Conservation (phyloP, 208 protist genomes). For the Sergeia podlipaevii region DNA sequence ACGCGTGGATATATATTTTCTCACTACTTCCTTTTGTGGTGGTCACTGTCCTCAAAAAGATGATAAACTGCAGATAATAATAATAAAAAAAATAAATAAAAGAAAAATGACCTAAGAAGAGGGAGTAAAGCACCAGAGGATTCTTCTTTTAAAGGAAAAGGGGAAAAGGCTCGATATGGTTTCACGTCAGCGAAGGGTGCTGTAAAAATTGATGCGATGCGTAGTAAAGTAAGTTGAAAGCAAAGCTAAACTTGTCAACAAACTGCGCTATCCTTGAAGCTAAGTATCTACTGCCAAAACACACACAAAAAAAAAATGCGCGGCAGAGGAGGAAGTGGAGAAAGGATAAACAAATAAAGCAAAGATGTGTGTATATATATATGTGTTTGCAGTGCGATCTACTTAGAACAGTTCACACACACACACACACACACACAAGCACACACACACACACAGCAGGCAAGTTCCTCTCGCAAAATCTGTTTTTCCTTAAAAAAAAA, state of each 20-base stretch:
- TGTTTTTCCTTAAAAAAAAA: too few species aligned
- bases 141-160: not conserved
- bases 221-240: not conserved
- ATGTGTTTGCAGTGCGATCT: not conserved
- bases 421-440: not conserved
- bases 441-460: constrained; percentile 2
- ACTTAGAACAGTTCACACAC: not conserved
- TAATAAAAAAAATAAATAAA: constrained; percentile 12
- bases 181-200: not conserved
- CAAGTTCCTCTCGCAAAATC: too few species aligned
- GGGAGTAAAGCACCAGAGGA: constrained; percentile 8
- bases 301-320: not conserved
- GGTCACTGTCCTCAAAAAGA: not conserved
- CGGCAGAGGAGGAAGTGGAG: not conserved
- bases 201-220: not conserved
- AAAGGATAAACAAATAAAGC: constrained; percentile 4
- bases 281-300: constrained; percentile 26
- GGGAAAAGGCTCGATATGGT: not conserved
- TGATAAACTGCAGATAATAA: not conserved
- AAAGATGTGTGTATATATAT: too few species aligned
- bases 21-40: not conserved
- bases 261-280: constrained; percentile 9
- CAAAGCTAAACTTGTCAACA: not conserved
- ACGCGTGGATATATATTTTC: constrained; percentile 1
- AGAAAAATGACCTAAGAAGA: constrained; percentile 6